These are phyloP conservation scores for Colletotrichum tropicale DNA, from an alignment of 2,329 filamentous ascomycete genomes.

Conservation along the genomic window DNA sequence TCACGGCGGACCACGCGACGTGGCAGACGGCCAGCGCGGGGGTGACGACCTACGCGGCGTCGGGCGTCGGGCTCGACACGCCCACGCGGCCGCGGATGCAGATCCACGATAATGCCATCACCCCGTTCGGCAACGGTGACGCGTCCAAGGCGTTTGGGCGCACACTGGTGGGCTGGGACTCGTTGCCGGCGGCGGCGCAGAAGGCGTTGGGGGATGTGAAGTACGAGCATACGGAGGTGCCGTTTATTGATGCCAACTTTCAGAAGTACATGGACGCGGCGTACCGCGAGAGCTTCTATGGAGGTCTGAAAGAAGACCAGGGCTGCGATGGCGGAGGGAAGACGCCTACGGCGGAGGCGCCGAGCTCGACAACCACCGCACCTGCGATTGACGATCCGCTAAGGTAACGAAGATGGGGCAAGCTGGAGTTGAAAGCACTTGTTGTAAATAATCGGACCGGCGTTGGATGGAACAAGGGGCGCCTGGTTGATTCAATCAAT, in stretches of 20 bases:
- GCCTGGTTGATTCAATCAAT: not conserved
- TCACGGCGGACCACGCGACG: not conserved
- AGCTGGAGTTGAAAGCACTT: fast-evolving
- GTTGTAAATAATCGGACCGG: not conserved
- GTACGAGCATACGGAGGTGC: not conserved
- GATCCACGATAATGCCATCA: not conserved
- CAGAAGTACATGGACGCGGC: not conserved
- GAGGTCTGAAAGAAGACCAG: not conserved
- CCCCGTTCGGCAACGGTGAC: not conserved
- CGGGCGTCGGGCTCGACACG: not conserved
- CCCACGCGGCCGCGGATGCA: not conserved
- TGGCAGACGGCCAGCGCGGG: not conserved
- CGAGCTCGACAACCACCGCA: not conserved
- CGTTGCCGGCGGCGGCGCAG: not conserved
- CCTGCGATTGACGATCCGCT: not conserved
- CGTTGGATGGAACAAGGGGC: not conserved
- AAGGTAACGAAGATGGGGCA: fast-evolving
- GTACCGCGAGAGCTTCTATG: not conserved
- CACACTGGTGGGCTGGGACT: not conserved
- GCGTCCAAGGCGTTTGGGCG: not conserved
- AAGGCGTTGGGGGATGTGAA: not conserved
- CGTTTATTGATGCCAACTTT: not conserved
- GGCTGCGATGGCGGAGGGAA: not conserved
- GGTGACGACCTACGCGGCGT: not conserved
- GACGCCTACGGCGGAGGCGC: not conserved